Evolutionary conservation across 1,139 yeast genomes (phyloP), one percentile per base, ranked within the genome.

Genomic region (Taphrina flavorubra): DNA sequence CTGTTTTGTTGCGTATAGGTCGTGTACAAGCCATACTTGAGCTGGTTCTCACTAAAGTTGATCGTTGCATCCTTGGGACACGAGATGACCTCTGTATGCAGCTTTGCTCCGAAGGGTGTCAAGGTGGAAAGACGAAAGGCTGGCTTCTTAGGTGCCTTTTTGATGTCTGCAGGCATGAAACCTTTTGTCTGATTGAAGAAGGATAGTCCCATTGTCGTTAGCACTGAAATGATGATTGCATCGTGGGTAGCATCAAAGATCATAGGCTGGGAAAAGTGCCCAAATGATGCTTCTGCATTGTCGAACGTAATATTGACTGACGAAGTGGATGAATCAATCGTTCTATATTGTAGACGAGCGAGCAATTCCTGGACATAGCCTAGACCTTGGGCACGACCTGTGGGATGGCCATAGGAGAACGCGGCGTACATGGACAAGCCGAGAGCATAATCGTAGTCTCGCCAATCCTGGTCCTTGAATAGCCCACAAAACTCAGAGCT

Each of bases 401-500:
- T 77, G n/a, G 76, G 74, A 13, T 78, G 73, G 10, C 82, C 82
- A 72, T 79, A 78, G 7, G 80, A 78, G 44, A 74, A 74, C 34
- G 78, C 79, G 31, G 73, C 73, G 75, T 80, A 83, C 73, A 80
- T 81, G 70, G 74, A 76, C 49, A 83, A 76, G 68, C 83, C 86
- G 6, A 73, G 73, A 18, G 79, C 78, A 76, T 83, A 83, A 71
- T 82, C 83, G 74, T 79, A 81, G 34, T 82, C 83, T 62, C 84
- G 77, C 81, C 83, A 83, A 72, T 83, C 86, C 51, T 79, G 79
- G 71, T 81, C 82, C 36, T 85, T 81, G 75, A 83, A 83, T 68
- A 82, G 77, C 66, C 77, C 79, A 74, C 86, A 83, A 73, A 83
- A 81, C 25, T 80, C 79, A 34, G 85, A 81, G 42, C 75, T 73